Base-by-base conservation (phyloP, 495 filamentous ascomycete species). In the Thozetella sp. region DNA sequence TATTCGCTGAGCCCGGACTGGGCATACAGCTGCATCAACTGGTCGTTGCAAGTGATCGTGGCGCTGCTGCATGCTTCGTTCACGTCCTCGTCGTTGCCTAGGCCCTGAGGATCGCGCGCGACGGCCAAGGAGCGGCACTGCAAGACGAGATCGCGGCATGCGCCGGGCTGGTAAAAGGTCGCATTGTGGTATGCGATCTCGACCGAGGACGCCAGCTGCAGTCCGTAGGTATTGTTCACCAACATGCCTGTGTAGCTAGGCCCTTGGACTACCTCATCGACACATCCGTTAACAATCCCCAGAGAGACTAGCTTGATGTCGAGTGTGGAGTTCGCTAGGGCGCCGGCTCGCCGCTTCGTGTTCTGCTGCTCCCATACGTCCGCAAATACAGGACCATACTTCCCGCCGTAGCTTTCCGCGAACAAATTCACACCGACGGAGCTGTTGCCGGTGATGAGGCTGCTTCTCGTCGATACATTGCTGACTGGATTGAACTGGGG, bases 141-240 rank as follows among this genome's bases (percentile, higher is more conserved):
- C 37, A 75, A 67, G 55, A 85, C 82, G 50, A 77, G 70, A 37
- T 84, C 81, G 22, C 69, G 67, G 63, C 86, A 89, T 20, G 86
- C 86, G 34, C 71, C 75, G 13, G 69, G 61, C 13, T 68, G 60
- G 51, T 79, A 75, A 54, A 82, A 84, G 61, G 71, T 76, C 61
- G 50, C 77, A 68, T 57, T 79, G 51, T 57, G 73, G 58, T 67
- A 67, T 27, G 54, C 65, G 25, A 63, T 78, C 74, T 63, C 61
- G 51, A 71, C 81, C 63, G 62, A 75, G 63, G 64, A 76, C 65
- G 92, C 83, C 0, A 86, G 77, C 57, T 86, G 67, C 25, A 93
- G 82, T 10, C 85, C 86, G 63, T 93, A 96, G 2, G 90, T 89
- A 65, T 95, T 96, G 72, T 88, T 86, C 51, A 85, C 79, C 15